Percentiles rank a stretch among this genome's conserved stretches.
phyloP scores from a whole-genome alignment of 257 asterid species.

The Primulina tabacum region DNA sequence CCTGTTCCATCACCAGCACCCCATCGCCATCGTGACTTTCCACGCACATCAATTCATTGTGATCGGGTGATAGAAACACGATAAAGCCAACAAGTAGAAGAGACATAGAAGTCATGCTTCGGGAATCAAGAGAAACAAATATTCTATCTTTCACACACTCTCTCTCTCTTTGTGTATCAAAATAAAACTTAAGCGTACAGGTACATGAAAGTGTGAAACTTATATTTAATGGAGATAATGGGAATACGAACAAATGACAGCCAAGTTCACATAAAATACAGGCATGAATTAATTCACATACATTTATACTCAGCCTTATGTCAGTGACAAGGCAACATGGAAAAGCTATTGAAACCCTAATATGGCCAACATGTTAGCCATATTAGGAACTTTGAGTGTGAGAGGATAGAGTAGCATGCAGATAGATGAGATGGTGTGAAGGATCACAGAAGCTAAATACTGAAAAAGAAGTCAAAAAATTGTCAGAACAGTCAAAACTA shows the following conservation, averaged over 20 bases:
- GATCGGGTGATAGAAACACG: slow-evolving; percentile 7
- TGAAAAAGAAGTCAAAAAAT: not conserved
- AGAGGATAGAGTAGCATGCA: slow-evolving; percentile 29
- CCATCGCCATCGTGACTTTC: not conserved
- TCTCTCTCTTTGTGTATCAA: not conserved
- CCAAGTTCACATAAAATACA: not conserved
- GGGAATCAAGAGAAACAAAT: slow-evolving; percentile 7
- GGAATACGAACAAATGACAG: not conserved
- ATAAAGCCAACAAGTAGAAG: slow-evolving; percentile 32
- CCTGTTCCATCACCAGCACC: slow-evolving; percentile 42
- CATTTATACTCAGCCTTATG: slow-evolving; percentile 22
- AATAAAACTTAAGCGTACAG: not conserved
- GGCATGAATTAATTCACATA: not conserved
- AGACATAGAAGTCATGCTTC: slow-evolving; percentile 27
- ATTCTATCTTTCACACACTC: not conserved
- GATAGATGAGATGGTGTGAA: slow-evolving; percentile 22
- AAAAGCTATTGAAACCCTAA: slow-evolving; percentile 29
- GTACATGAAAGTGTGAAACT: not conserved
- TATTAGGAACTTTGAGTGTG: slow-evolving; percentile 26
- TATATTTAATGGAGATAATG: no score
- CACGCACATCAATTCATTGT: slow-evolving; percentile 9
- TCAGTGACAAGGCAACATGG: slow-evolving; percentile 41
- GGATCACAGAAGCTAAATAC: slow-evolving; percentile 23
- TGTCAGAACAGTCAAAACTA: slow-evolving; percentile 31
- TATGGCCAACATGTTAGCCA: slow-evolving; percentile 24